A percentile compares a stretch with the other conserved stretches of the same genome.
phyloP scores from a whole-genome alignment of 2,329 filamentous ascomycete species.

The Didymella glomerata region DNA sequence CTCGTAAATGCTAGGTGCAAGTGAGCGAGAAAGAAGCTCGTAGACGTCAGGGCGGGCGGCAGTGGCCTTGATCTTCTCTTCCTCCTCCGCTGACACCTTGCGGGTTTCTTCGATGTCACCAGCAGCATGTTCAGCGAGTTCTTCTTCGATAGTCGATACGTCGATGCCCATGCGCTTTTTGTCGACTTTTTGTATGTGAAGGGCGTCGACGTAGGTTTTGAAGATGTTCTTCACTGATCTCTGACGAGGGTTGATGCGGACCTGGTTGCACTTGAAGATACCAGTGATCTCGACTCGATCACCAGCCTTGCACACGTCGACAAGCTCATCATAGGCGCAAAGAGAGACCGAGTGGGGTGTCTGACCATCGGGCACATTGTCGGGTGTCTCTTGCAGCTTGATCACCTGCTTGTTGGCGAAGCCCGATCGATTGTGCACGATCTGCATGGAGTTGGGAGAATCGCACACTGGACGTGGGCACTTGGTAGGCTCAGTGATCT shows the following conservation, averaged over 20 bases:
- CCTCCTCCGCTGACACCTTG: constrained; percentile 84
- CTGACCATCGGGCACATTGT: constrained; percentile 92
- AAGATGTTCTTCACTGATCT: constrained; percentile 92
- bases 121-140: constrained; percentile 74
- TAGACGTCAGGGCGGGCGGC: constrained; percentile 87
- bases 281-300: constrained; percentile 95
- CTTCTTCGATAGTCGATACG: constrained; percentile 83
- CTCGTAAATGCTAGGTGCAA: constrained; percentile 95
- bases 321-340: constrained; percentile 94
- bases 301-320: constrained; percentile 97
- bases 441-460: constrained; percentile 95
- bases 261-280: constrained; percentile 93
- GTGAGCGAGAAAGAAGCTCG: constrained; percentile 85
- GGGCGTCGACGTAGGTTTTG: constrained; percentile 95
- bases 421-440: constrained; percentile 92
- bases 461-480: constrained; percentile 85
- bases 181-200: constrained; percentile 96
- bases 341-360: constrained; percentile 97
- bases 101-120: constrained; percentile 83
- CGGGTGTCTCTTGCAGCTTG: constrained; percentile 96
- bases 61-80: constrained; percentile 84
- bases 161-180: constrained; percentile 94
- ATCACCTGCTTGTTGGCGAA: constrained; percentile 99
- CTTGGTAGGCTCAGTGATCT: constrained; percentile 91
- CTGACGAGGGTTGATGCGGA: constrained; percentile 92